Conservation (phyloP, 2,329 filamentous ascomycete genomes). For the Fusarium cyanostomum region DNA sequence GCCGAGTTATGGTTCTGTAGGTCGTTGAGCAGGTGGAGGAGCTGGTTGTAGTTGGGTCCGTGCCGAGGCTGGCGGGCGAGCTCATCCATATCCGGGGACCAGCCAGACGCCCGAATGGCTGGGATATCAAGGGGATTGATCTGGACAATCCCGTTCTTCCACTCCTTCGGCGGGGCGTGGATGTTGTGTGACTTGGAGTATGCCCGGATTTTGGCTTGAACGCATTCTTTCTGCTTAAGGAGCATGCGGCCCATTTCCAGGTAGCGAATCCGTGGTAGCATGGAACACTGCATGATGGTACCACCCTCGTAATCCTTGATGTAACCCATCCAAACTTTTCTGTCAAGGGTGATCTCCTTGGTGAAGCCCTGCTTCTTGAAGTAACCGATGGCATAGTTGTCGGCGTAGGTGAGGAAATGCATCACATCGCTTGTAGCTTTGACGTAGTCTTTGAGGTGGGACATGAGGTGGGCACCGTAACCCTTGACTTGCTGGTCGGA, state of each 20-base stretch:
- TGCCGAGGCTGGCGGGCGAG: slow-evolving; percentile 93
- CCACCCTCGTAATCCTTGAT: slow-evolving; percentile 99
- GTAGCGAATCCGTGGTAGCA: slow-evolving; percentile 95
- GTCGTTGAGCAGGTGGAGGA: slow-evolving; percentile 91
- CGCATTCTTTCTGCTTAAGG: slow-evolving; percentile 94
- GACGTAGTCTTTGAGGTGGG: slow-evolving; percentile 96
- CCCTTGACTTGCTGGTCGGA: slow-evolving; percentile 99
- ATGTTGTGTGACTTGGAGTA: slow-evolving; percentile 90
- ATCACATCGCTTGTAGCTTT: slow-evolving; percentile 96
- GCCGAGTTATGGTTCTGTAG: slow-evolving; percentile 92
- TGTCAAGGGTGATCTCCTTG: slow-evolving; percentile 94
- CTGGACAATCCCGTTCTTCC: slow-evolving; percentile 76
- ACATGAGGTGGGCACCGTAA: slow-evolving; percentile 98
- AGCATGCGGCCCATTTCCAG: slow-evolving; percentile 93
- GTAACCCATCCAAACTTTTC: slow-evolving; percentile 96
- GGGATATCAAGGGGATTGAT: slow-evolving; percentile 89
- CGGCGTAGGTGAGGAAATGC: slow-evolving; percentile 98
- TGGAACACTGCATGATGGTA: slow-evolving; percentile 98
- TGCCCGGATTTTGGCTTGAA: slow-evolving; percentile 92
- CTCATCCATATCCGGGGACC: slow-evolving; percentile 98
- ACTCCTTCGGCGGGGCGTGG: slow-evolving; percentile 85
- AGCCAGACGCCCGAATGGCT: slow-evolving; percentile 90
- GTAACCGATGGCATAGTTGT: slow-evolving; percentile 98
- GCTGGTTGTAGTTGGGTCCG: slow-evolving; percentile 94
- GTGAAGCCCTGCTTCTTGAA: slow-evolving; percentile 99